Percentiles rank a stretch among this genome's conserved stretches.
These are phyloP conservation scores for Notholithocarpus densiflorus DNA, from an alignment of 306 rosid species.

Conservation along the genomic window DNA sequence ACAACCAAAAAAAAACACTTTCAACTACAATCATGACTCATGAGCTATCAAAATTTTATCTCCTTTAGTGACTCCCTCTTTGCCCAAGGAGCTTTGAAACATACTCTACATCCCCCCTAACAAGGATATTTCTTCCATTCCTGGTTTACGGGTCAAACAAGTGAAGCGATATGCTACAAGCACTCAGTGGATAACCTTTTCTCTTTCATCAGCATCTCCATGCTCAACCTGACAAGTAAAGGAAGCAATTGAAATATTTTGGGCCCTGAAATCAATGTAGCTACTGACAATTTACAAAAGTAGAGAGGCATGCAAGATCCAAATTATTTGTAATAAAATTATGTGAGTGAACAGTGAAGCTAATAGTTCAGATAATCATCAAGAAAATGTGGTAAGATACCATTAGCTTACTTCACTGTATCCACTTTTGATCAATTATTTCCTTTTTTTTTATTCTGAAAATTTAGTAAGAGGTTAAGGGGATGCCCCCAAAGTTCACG, in stretches of 20 bases:
- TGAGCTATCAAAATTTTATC: background rate
- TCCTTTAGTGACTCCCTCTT: background rate
- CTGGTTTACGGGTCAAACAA: background rate
- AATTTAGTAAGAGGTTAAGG: background rate
- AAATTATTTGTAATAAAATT: background rate
- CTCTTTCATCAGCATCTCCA: conserved; percentile 48
- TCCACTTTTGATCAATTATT: background rate
- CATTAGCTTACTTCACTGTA: background rate
- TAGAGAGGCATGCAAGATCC: background rate
- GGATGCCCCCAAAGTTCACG: background rate
- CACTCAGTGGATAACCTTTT: conserved; percentile 42
- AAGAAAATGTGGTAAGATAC: background rate
- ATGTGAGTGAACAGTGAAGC: background rate
- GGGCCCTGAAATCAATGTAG: background rate
- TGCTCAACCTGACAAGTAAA: conserved; percentile 38
- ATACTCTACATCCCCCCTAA: background rate
- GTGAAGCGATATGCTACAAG: background rate
- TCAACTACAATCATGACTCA: background rate
- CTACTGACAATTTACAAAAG: background rate
- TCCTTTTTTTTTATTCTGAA: no score
- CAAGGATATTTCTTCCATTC: background rate
- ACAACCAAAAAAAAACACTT: background rate
- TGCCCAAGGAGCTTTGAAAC: background rate
- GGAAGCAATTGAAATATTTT: background rate
- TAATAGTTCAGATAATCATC: background rate